A percentile compares a stretch with the other conserved stretches of the same genome.
These are phyloP conservation scores for Solanum hybrid DNA, from an alignment of 305 asterid species.

Conservation along the genomic window DNA sequence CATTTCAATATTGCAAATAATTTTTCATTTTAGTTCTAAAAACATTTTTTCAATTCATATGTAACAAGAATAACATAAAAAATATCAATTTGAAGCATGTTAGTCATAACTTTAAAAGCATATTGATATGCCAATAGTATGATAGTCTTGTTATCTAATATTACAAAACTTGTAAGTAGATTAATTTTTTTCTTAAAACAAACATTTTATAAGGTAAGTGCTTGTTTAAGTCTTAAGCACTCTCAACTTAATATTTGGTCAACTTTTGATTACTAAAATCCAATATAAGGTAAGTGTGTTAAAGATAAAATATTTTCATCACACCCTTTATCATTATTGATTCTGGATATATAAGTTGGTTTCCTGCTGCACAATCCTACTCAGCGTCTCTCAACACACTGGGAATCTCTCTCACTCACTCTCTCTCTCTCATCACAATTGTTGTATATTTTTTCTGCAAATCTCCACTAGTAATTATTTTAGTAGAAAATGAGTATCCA, in stretches of 20 bases:
- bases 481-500: background rate
- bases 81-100: no score
- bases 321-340: no score
- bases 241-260: background rate
- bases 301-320: no score
- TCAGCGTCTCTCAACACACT: background rate
- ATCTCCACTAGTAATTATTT: background rate
- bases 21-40: no score
- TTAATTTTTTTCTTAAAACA: background rate
- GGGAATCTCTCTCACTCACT: background rate
- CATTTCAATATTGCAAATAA: background rate
- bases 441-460: background rate
- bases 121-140: background rate
- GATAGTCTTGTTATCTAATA: background rate
- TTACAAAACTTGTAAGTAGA: background rate
- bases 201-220: background rate
- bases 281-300: background rate
- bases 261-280: background rate
- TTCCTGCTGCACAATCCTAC: background rate
- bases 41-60: no score
- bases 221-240: background rate
- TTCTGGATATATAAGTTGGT: background rate
- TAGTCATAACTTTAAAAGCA: background rate
- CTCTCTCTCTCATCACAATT: background rate
- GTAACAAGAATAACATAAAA: background rate